Evolutionary conservation across 2,329 filamentous ascomycete genomes (phyloP).

Genomic region (Eutypa lata): DNA sequence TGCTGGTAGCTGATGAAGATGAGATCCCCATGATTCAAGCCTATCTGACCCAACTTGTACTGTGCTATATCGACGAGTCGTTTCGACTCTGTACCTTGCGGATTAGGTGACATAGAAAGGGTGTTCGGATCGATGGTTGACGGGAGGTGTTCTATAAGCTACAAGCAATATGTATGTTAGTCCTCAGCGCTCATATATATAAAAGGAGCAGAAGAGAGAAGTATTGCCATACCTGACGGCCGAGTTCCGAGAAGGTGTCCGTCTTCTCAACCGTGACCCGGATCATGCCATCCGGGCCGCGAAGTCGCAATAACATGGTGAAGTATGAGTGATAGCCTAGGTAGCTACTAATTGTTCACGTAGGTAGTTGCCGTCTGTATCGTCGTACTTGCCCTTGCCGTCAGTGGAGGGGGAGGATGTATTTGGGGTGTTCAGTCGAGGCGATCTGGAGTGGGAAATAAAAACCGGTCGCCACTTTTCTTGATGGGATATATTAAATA

Average conservation of each 20-base stretch:
- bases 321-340: neutral
- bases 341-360: neutral
- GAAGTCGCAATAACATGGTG: conserved; percentile 79
- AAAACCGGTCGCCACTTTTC: neutral
- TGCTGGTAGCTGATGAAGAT: conserved; percentile 82
- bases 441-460: neutral
- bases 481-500: neutral
- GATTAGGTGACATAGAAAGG: conserved; percentile 61
- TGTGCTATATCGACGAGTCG: conserved; percentile 54
- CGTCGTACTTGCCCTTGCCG: too few relatives aligned
- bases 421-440: neutral
- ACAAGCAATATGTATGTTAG: conserved; percentile 40
- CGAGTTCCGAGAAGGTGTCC: conserved; percentile 67
- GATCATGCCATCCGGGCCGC: conserved; percentile 90
- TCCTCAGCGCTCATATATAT: neutral
- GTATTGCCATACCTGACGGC: conserved; percentile 42
- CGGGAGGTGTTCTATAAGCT: conserved; percentile 60
- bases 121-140: conserved; percentile 58
- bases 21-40: conserved; percentile 77
- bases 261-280: conserved; percentile 74
- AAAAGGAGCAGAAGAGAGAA: neutral
- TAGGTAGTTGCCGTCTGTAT: too few relatives aligned
- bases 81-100: conserved; percentile 56
- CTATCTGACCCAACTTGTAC: conserved; percentile 56
- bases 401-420: too few relatives aligned